Percentiles rank a stretch among this genome's conserved stretches.
Evolutionary conservation across 768 basidiomycete genomes (phyloP).

Genomic region (Calocybe cyanea): DNA sequence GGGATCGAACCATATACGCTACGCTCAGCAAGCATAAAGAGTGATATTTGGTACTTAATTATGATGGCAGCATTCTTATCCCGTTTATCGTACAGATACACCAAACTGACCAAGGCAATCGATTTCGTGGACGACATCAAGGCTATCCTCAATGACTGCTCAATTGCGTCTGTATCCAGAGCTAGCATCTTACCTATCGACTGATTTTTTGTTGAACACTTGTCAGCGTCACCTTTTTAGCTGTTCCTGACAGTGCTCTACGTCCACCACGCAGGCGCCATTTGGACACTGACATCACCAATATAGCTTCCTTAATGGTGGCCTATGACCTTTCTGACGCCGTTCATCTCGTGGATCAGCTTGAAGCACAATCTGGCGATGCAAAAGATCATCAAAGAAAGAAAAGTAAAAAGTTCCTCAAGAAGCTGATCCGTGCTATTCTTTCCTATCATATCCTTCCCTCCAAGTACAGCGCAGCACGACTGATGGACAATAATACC

Average conservation of each 20-base stretch:
- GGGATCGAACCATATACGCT: conserved; percentile 12
- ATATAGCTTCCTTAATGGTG: conserved; percentile 8
- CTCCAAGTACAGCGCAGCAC: conserved; percentile 27
- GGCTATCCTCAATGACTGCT: conserved; percentile 15
- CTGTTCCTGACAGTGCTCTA: conserved; percentile 43
- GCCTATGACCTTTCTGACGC: conserved; percentile 18
- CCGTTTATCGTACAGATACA: conserved; percentile 12
- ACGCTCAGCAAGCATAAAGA: conserved; percentile 7
- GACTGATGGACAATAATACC: conserved; percentile 52
- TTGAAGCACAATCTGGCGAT: conserved; percentile 34
- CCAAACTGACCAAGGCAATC: conserved; percentile 22
- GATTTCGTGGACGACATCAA: conserved; percentile 19
- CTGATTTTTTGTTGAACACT: background rate
- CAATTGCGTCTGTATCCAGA: too few species aligned
- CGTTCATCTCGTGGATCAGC: conserved; percentile 23
- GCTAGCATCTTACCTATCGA: background rate
- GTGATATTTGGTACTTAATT: background rate
- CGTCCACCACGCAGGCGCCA: conserved; percentile 19
- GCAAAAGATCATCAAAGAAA: conserved; percentile 39
- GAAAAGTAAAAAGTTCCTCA: conserved; percentile 51
- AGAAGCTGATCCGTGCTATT: conserved; percentile 49
- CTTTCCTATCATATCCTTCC: conserved; percentile 57
- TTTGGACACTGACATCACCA: conserved; percentile 4
- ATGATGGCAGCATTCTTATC: background rate
- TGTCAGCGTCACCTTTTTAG: conserved; percentile 51